Evolutionary conservation across 225 moss, liverwort and hornwort species (phyloP).

Genomic region (Antitrichia curtipendula): DNA sequence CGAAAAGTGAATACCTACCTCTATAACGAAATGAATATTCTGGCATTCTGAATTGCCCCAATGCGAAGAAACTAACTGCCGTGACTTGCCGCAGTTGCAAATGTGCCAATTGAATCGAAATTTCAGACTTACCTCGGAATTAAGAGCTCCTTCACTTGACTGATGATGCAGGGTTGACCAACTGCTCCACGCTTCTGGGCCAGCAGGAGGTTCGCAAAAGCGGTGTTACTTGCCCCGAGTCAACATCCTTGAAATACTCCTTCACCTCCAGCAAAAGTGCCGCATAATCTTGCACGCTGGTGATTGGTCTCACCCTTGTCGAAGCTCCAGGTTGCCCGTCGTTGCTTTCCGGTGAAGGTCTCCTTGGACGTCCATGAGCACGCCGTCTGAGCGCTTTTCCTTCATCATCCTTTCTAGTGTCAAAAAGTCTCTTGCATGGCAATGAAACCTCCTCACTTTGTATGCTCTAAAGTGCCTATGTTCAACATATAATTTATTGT

Average conservation of each 20-base stretch:
- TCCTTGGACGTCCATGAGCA: no score
- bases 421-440: background rate
- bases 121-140: background rate
- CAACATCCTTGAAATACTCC: background rate
- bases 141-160: background rate
- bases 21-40: background rate
- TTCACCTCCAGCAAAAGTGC: background rate
- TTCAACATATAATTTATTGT: no score
- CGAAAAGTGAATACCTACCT: background rate
- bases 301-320: no score
- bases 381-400: background rate
- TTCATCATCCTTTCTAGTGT: background rate
- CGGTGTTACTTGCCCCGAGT: rapidly evolving
- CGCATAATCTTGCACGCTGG: rapidly evolving
- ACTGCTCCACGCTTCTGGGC: rapidly evolving
- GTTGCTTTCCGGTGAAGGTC: no score
- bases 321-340: background rate
- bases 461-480: background rate
- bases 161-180: background rate
- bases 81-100: background rate
- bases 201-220: rapidly evolving
- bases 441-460: background rate
- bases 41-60: background rate
- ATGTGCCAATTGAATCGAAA: background rate
- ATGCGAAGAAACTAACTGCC: no score